These are phyloP conservation scores for Persicaria tinctoria DNA, from an alignment of 148 eudicot genomes.

Conservation along the genomic window DNA sequence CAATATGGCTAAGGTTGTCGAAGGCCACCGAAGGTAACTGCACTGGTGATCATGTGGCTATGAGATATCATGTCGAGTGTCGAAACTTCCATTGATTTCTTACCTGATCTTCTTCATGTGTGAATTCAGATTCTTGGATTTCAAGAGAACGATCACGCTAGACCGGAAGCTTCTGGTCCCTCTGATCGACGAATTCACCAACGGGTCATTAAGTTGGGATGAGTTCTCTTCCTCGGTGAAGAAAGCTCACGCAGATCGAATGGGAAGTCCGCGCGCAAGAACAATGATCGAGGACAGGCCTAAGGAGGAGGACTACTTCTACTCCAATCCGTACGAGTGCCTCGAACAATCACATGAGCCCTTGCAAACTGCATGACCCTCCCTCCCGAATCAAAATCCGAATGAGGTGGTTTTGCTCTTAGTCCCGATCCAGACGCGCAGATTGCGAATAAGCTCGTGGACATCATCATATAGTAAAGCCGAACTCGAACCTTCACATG, in stretches of 20 bases:
- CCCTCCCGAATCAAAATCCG: not conserved
- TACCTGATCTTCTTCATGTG: not conserved
- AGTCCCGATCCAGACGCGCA: not conserved
- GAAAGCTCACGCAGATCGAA: slow-evolving; percentile 36
- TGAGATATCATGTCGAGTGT: too few species aligned
- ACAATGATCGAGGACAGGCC: slow-evolving; percentile 37
- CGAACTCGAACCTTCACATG: not conserved
- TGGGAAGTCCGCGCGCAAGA: slow-evolving; percentile 42
- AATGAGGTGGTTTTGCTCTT: not conserved
- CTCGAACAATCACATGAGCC: slow-evolving; percentile 16
- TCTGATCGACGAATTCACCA: slow-evolving; percentile 38
- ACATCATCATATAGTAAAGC: not conserved
- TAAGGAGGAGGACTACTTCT: slow-evolving; percentile 59
- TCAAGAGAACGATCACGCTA: slow-evolving; percentile 42
- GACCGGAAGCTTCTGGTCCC: slow-evolving; percentile 36
- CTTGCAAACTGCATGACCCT: slow-evolving; percentile 7
- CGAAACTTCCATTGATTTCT: too few species aligned
- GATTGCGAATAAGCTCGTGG: slow-evolving; percentile 6
- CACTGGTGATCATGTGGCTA: too few species aligned
- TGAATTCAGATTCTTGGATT: slow-evolving; percentile 43
- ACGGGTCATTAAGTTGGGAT: slow-evolving; percentile 45
- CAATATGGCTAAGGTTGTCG: slow-evolving; percentile 45
- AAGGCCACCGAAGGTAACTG: slow-evolving; percentile 42
- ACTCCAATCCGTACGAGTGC: slow-evolving; percentile 60
- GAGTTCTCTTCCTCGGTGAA: slow-evolving; percentile 40